Base-by-base conservation (phyloP, 1,139 yeast species). In the Casaregolazyma lundiana region DNA sequence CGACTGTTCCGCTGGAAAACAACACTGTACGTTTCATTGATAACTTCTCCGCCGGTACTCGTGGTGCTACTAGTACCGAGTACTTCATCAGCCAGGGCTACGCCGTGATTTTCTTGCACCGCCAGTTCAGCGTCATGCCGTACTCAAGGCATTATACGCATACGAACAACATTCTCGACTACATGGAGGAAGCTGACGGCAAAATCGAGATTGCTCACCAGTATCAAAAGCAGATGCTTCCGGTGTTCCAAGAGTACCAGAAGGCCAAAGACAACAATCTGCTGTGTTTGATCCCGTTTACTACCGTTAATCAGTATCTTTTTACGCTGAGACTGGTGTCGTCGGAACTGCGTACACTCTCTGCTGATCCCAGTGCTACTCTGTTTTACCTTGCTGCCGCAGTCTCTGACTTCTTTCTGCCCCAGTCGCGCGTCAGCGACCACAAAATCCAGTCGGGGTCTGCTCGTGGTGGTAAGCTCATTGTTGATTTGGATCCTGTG, bases 21-120 rank as follows among this genome's bases (percentile, higher is more conserved):
- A 92, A 94, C 61, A 94, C 98, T 0, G 98, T 92, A 13, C 69
- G 99, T 49, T 92, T 92, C 66, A 89, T 92, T 61, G 99, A 92
- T 65, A 92, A 92, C 63, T 94, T 94, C 65, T 84, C 95, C 57
- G 97, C 97, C 21, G 98, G 98, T 19, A 92, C 97, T 1, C 77
- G 99, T 66, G 98, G 98, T 47, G 95, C 98, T 7, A 83, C 96
- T 0, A 83, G 95, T 34, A 96, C 97, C 3, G 98, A 92, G 65
- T 84, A 87, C 63, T 87, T 92, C 56, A 70, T 94, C 47, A 86
- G 84, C 51, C 72, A 78, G 48, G 96, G 88, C 1, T 92, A 92
- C 61, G 94, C 96, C 4, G 98, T 92, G 38, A 83, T 92, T 35
- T 92, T 92, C 60, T 69, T 94, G 44, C 96, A 92, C 64, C 74